phyloP scores from a whole-genome alignment of 352 stramenopile genomes.

The Aphanomyces invadans region DNA sequence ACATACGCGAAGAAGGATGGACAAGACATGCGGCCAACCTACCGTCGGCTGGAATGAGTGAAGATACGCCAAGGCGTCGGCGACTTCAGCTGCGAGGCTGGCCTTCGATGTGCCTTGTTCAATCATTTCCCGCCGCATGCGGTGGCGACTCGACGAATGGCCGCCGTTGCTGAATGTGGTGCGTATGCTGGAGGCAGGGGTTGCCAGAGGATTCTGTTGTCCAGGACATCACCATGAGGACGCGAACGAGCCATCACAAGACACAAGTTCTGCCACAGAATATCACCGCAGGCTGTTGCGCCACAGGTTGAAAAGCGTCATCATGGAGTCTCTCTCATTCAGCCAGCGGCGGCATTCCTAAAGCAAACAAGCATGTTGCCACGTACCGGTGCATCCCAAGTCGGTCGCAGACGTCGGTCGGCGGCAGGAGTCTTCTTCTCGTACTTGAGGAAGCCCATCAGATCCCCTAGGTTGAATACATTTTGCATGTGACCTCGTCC shows the following conservation, averaged over 20 bases:
- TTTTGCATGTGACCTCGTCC: no score
- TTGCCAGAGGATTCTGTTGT: not conserved
- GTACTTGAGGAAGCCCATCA: slow-evolving; percentile 1
- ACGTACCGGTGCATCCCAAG: slow-evolving; percentile 8
- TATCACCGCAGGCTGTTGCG: no score
- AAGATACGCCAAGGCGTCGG: slow-evolving; percentile 23
- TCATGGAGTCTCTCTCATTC: no score
- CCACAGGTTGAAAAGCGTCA: no score
- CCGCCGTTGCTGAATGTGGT: not conserved
- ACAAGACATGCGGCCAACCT: no score
- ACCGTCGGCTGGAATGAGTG: slow-evolving; percentile 25
- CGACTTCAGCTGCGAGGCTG: slow-evolving; percentile 11
- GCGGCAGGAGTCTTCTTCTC: not conserved
- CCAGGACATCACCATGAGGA: no score
- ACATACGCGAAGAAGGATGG: no score
- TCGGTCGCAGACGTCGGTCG: slow-evolving; percentile 1
- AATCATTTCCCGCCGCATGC: slow-evolving; percentile 13
- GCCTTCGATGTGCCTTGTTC: slow-evolving; percentile 24
- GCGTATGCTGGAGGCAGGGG: not conserved
- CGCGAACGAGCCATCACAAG: not conserved
- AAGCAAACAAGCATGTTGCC: not conserved
- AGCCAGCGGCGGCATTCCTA: no score
- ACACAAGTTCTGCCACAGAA: no score
- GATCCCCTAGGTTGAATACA: slow-evolving; percentile 7
- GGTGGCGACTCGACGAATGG: not conserved